Percentiles rank a stretch among this genome's conserved stretches.
phyloP scores from a whole-genome alignment of 2,329 filamentous ascomycete genomes.

The Lachnellula hyalina region DNA sequence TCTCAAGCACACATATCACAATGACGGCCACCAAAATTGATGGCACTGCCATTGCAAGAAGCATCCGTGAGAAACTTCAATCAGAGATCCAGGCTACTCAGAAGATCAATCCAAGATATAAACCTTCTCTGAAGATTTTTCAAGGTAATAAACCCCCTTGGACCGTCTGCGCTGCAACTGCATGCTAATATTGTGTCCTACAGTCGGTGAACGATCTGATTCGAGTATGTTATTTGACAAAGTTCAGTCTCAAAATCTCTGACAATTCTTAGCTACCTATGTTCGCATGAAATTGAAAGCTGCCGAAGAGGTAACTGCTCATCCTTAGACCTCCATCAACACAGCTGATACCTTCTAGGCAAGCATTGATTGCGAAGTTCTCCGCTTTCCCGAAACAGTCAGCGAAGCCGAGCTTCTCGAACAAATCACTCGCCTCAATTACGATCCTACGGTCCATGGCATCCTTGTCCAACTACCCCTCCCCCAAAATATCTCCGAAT shows the following conservation, averaged over 20 bases:
- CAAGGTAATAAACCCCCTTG: slow-evolving; percentile 56
- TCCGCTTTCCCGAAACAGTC: slow-evolving; percentile 77
- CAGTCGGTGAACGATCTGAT: slow-evolving; percentile 89
- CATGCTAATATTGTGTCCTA: slow-evolving; percentile 18
- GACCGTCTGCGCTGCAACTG: background rate
- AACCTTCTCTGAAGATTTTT: slow-evolving; percentile 87
- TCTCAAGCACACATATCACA: slow-evolving; percentile 49
- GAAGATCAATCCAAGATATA: slow-evolving; percentile 77
- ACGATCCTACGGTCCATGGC: slow-evolving; percentile 79
- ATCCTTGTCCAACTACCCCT: slow-evolving; percentile 92
- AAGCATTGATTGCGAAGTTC: slow-evolving; percentile 80
- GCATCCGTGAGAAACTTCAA: slow-evolving; percentile 77
- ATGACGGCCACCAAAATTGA: slow-evolving; percentile 94
- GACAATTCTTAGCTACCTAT: slow-evolving; percentile 67
- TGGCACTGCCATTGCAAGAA: slow-evolving; percentile 90
- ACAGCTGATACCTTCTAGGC: slow-evolving; percentile 48
- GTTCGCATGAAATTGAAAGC: slow-evolving; percentile 99
- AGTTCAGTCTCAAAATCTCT: background rate
- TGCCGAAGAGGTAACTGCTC: slow-evolving; percentile 67
- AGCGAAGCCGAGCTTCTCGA: slow-evolving; percentile 82
- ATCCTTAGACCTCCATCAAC: background rate
- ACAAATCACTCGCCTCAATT: slow-evolving; percentile 75
- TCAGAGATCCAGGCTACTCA: slow-evolving; percentile 78
- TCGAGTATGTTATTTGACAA: slow-evolving; percentile 58
- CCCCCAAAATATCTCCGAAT: slow-evolving; percentile 84